Conservation (phyloP, 768 basidiomycete species). For the Tulasnella sp. region DNA sequence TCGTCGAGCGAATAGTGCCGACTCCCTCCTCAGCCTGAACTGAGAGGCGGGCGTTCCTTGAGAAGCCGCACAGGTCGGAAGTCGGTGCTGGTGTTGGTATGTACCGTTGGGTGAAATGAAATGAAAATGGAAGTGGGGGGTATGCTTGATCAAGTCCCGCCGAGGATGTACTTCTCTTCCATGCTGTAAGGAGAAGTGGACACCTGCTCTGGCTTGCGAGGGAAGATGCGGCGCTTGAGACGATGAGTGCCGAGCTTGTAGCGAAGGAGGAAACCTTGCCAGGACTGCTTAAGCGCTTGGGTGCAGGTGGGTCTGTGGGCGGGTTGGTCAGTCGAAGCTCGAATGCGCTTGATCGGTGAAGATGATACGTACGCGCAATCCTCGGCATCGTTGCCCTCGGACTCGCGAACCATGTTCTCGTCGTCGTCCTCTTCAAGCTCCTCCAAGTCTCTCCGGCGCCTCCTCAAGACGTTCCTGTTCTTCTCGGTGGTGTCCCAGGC, state of each 20-base stretch:
- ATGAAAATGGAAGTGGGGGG: not conserved
- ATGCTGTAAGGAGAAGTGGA: not conserved
- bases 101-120: not conserved
- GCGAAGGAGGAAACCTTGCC: not conserved
- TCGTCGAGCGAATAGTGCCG: no score
- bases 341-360: not conserved
- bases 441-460: not conserved
- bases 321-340: not conserved
- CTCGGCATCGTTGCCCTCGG: not conserved
- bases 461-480: not conserved
- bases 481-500: not conserved
- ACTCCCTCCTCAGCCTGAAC: not conserved
- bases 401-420: not conserved
- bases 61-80: not conserved
- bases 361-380: not conserved
- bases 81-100: not conserved
- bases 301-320: constrained; percentile 2
- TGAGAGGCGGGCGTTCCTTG: not conserved
- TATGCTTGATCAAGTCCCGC: not conserved
- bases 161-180: not conserved
- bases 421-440: not conserved
- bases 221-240: not conserved
- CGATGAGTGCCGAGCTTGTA: constrained; percentile 6
- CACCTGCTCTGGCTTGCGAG: not conserved
- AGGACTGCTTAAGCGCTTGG: not conserved